Evolutionary conservation across 768 basidiomycete genomes (phyloP), one percentile per base, ranked within the genome.

Genomic region (Lactarius vividus): DNA sequence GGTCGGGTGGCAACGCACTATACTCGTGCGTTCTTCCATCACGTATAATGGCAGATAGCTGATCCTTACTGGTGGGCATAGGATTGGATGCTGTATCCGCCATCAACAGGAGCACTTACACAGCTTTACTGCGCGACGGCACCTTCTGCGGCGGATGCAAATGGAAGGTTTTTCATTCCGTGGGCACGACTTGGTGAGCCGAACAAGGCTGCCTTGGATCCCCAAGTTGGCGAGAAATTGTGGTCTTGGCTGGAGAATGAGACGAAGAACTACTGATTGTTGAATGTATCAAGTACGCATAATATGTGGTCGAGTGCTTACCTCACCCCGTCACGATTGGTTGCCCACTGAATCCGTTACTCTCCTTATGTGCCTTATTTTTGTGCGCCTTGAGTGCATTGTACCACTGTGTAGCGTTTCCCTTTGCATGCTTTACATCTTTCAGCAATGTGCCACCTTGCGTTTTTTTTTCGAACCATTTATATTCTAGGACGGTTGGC

Each of bases 91-190:
- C 13, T 61, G 11, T 66, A 59, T 44, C n/a, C 65, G 1, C 63
- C 29, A 11, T 49, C 68, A 23, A 66, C 66, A 35, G 83, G 83
- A 3, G 79, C 78, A 11, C 71, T 83, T 56, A 79, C 82, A 1
- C 80, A 78, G 61, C 72, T 82, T 13, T 84, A 77, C 67, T 80
- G 78, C 9, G 81, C 78, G 0, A 80, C 79, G 20, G 69, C 80
- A 62, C 75, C 78, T 1, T 78, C 81, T 57, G 77, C 74, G 8
- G 75, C 64, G 3, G 73, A 71, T 4, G 66, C 77, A 1, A 78
- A 80, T 60, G 83, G 84, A 3, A 31, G 74, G 65, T 74, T 73
- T 55, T 66, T 75, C 28, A 68, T 75, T 23, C 76, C 76, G 1
- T 77, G 72, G 72, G 75, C 74, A 7, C 66, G 72, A 0, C 52